Percentiles rank a stretch among this genome's conserved stretches.
Conservation (phyloP, 1,284 basidiomycete genomes). For the Amylostereum areolatum region DNA sequence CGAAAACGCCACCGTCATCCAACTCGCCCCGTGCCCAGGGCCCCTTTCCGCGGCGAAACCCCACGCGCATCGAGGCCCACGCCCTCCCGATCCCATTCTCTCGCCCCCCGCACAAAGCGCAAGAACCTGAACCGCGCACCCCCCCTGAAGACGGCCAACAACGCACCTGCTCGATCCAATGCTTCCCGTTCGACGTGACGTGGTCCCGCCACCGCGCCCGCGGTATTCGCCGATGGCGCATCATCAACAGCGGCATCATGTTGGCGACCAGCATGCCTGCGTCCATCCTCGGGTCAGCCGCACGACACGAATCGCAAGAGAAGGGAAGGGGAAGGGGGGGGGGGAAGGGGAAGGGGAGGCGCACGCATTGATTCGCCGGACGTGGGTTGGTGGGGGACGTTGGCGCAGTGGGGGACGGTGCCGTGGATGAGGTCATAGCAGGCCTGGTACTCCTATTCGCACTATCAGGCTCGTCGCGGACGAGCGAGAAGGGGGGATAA, state of each 20-base stretch:
- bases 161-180: slow-evolving; percentile 74
- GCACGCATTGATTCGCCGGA: slow-evolving; percentile 60
- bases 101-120: no score
- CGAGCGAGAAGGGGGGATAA: slow-evolving; percentile 3
- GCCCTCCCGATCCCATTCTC: no score
- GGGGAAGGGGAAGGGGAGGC: slow-evolving; percentile 21
- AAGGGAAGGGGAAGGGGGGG: background rate
- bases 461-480: background rate
- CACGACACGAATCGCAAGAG: background rate
- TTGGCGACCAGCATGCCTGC: slow-evolving; percentile 63
- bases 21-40: no score
- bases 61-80: no score
- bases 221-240: slow-evolving; percentile 74
- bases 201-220: slow-evolving; percentile 66
- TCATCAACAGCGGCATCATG: slow-evolving; percentile 77
- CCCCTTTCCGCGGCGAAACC: no score
- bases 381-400: slow-evolving; percentile 44
- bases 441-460: slow-evolving; percentile 57
- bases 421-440: slow-evolving; percentile 50
- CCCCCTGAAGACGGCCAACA: no score
- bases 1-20: no score
- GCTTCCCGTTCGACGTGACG: slow-evolving; percentile 56
- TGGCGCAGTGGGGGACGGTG: slow-evolving; percentile 46
- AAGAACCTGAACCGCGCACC: no score
- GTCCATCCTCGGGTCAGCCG: background rate